Evolutionary conservation across 495 filamentous ascomycete species (phyloP), one percentile per base, ranked within the genome.

Genomic region (Penicillium samsonianum): DNA sequence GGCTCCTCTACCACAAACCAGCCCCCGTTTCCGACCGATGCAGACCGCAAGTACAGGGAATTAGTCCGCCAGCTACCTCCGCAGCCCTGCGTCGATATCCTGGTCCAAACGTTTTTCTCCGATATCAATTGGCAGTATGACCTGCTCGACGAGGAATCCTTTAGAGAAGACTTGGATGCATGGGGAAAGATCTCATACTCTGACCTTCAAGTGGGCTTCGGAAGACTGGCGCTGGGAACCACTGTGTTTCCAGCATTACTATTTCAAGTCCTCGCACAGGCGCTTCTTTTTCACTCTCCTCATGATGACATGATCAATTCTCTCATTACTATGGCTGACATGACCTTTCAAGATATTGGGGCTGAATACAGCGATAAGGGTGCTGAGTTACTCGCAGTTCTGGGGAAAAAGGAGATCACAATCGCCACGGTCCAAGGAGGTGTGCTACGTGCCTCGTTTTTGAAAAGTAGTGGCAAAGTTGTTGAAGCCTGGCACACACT

Each of bases 61-160:
- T 58, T 79, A 11, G 75, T 83, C 43, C 73, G 82, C 31, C 77
- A 80, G 44, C 70, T 86, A 0, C 84, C 84, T 1, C 68, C 81
- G 1, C 70, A 75, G 47, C 65, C 68, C n/a, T 80, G 77, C 65
- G 77, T 82, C 52, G 75, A 81, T 30, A 71, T 77, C 53, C 73
- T 87, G 43, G 68, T 82, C 5, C 73, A 74, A 5, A 69, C 81
- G 4, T 87, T 79, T 68, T 85, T 87, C 58, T 55, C 60, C 5
- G 77, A 80, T 17, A 78, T 85, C 57, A 86, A 86, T 65, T 83
- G 82, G 77, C 78, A 82, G 50, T 86, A 87, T 55, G 79, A 72
- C 40, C 70, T 75, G 31, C 65, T 87, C 11, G 84, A 87, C 53
- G 75, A 79, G 48, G 71, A 72, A 19, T 62, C 79, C 2, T 84